Evolutionary conservation across 2,329 filamentous ascomycete species (phyloP), one percentile per base, ranked within the genome.

Genomic region (Colletotrichum scovillei): DNA sequence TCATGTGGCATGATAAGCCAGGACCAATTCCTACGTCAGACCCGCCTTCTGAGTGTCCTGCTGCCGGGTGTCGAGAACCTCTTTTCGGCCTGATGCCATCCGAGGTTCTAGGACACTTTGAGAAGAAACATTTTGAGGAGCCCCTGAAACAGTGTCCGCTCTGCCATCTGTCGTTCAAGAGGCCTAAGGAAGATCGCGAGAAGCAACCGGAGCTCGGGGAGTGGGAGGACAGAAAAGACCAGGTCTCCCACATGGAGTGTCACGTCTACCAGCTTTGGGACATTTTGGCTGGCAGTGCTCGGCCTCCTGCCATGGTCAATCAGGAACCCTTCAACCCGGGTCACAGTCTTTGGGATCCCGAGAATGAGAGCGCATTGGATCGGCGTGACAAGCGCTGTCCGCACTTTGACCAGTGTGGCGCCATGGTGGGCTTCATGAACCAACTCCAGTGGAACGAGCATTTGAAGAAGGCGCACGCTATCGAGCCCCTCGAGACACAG

Each of bases 381-480:
- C 63, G 74, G 22, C 74, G 74, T 56, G 72, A 75, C 58, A 75
- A 75, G 67, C 66, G 73, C 5, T 76, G 74, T 63, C 74, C 74
- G 22, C 55, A 67, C 32, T 76, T 76, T 58, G 66, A 73, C 7
- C 66, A 67, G 30, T 76, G 74, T 53, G 74, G 74, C 6, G 69
- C 74, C 30, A 75, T 76, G 69, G 73, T 76, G 3, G 73, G 73
- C 35, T 73, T 73, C 56, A 76, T 76, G 74, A 75, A 66, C 38
- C 62, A 72, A 55, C 57, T 28, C 38, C 74, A 76, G 24, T 73
- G 73, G 73, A 72, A 67, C 49, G 22, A 42, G 19, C 74, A 76
- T 53, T 56, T 75, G 59, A 64, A 71, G 63, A 62, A 32, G 52
- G 60, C 63, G 8, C 74, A 75, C 46, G 63, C 52, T 7, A 56